phyloP scores from a whole-genome alignment of 345 rosid genomes.

The Acer negundo region DNA sequence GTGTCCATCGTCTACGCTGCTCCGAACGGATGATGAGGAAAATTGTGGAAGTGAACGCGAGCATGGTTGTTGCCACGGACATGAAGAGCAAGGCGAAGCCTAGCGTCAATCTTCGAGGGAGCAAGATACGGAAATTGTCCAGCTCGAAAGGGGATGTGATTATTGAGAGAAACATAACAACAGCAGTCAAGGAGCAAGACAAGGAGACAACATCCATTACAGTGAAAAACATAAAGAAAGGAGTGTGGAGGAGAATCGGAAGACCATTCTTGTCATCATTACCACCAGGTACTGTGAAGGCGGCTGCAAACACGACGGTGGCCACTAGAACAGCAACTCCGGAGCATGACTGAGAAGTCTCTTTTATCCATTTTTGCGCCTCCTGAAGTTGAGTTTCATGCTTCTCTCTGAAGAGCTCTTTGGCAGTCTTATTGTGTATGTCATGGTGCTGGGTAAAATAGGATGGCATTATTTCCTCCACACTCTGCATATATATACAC shows the following conservation, averaged over 20 bases:
- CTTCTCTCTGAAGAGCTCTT: neutral
- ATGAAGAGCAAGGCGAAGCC: slow-evolving; percentile 34
- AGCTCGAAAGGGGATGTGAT: slow-evolving; percentile 23
- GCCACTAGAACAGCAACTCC: slow-evolving; percentile 20
- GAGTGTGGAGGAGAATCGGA: slow-evolving; percentile 15
- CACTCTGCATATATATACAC: neutral
- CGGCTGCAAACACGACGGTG: neutral
- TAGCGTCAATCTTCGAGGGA: slow-evolving; percentile 23
- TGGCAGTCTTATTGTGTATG: neutral
- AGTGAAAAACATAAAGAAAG: slow-evolving; percentile 26
- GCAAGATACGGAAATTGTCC: slow-evolving; percentile 12
- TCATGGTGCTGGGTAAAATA: neutral
- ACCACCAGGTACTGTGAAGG: neutral
- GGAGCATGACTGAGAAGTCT: slow-evolving; percentile 31
- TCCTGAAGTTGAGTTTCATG: neutral
- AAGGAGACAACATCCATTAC: slow-evolving; percentile 22
- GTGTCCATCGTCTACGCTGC: neutral
- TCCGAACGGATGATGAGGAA: slow-evolving; percentile 23
- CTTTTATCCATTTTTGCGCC: neutral
- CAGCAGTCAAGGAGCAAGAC: slow-evolving; percentile 27
- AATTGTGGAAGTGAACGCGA: slow-evolving; percentile 27
- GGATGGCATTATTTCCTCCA: neutral
- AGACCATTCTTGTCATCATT: slow-evolving; percentile 9
- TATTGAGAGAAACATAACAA: slow-evolving; percentile 31
- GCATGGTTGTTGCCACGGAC: slow-evolving; percentile 25